Evolutionary conservation across 1,284 basidiomycete genomes (phyloP), one percentile per base, ranked within the genome.

Genomic region (Malassezia equina): DNA sequence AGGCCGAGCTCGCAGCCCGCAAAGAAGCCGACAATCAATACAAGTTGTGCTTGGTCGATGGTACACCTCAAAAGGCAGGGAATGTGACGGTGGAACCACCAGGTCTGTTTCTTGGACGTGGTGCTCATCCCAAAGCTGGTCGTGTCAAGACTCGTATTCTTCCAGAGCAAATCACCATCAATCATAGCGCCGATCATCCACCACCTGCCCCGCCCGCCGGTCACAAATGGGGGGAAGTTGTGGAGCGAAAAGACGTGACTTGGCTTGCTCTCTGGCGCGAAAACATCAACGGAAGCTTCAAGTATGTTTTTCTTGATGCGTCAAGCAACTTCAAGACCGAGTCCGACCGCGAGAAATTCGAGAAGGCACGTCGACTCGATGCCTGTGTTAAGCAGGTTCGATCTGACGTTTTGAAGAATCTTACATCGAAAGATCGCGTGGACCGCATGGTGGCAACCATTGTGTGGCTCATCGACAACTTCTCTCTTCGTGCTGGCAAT

Each of bases 81-180:
- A 98, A 98, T 78, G 96, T 98, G 80, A 83, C 90, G 63, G 85
- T 96, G 47, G 94, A 99, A 80, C 94, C 94, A 71, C 94, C 94
- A 17, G 90, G 90, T 39, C 79, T 98, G 40, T 99, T 98, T 79
- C 81, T 93, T 76, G 94, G 94, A 57, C 90, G 94, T 63, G 94
- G 94, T 56, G 90, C 95, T 67, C 94, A 99, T 77, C 94, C 94
- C 1, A 91, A 88, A 80, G 96, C 95, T 76, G 94, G 94, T 23
- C 85, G 85, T 48, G 80, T 96, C 59, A 99, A 98, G 81, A 88
- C 90, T 67, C 66, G 77, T 57, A 61, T 65, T 39, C 51, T 44
- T 29, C 71, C 71, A 0, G 66, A 69, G 42, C 64, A 72, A 49
- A 73, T 74, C 53, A 74, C 67, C 40, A 73, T 74, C 64, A 74